Evolutionary conservation across 176 grass and related monocot species (phyloP), one percentile per base, ranked within the genome.

Genomic region (Aegilops sharonensis): DNA sequence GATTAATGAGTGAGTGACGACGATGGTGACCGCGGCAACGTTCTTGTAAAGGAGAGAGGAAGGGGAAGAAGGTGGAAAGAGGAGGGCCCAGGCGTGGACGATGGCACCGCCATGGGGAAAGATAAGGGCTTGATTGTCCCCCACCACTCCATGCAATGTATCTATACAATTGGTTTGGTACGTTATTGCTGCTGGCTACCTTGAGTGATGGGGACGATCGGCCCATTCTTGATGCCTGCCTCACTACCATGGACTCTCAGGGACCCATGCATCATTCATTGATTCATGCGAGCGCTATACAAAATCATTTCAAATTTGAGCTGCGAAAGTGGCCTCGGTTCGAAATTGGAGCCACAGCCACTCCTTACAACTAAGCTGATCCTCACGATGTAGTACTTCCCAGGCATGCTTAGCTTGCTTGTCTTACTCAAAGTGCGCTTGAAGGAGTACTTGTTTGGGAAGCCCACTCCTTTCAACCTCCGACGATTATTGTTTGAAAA

Each of bases 21-120:
- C 42, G 63, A 18, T 4, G 57, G 25, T 6, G 45, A 34, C 10
- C 25, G 2, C 3, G 62, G 35, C 32, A 8, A 13, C 11, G 47
- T 35, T 76, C 9, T 9, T 71, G 32, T 34, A 85, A 85, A 76
- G 71, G 10, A 37, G 15, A 63, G 14, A 59, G 25, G 15, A 20
- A 13, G 30, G 70, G 78, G 82, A 85, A 85, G 69, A 34, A n/a
- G 11, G 34, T 81, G 70, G 78, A 86, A 85, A 85, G 27, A 27
- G 21, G 76, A 50, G 77, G 83, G 48, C 13, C 13, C 88, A 75
- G 68, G 34, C 1, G 8, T 48, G 71, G 83, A 90, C 84, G 64
- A 78, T 64, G 17, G 72, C 88, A 86, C 88, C 88, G 27, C 88
- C 84, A 71, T 70, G 78, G 48, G 0, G 14, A 62, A 52, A 82